phyloP scores from a whole-genome alignment of 306 rosid species.

The Amphicarpaea edgeworthii region DNA sequence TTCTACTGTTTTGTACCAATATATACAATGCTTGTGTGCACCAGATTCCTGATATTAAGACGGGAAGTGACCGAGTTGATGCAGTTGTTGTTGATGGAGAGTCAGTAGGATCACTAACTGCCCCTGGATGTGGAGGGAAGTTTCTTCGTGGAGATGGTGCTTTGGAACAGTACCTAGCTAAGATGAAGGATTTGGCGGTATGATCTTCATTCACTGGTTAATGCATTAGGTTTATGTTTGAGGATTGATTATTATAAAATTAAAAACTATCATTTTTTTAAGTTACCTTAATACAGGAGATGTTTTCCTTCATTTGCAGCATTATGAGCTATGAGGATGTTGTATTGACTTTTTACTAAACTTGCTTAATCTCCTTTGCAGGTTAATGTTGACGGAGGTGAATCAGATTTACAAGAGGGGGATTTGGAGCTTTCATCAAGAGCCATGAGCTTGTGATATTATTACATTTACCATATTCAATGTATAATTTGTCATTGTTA shows the following conservation, averaged over 20 bases:
- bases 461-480: conserved; percentile 45
- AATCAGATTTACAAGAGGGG: conserved; percentile 69
- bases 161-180: conserved; percentile 64
- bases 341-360: background rate
- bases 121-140: conserved; percentile 83
- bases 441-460: conserved; percentile 83
- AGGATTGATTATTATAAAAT: conserved; percentile 2
- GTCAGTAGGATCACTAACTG: conserved; percentile 68
- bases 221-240: conserved; percentile 12
- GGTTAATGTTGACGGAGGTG: conserved; percentile 59
- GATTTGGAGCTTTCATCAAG: conserved; percentile 83
- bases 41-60: conserved; percentile 87
- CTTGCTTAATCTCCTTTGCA: conserved; percentile 43
- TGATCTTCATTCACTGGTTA: conserved; percentile 6
- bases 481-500: conserved; percentile 51
- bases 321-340: conserved; percentile 15
- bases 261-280: background rate
- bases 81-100: conserved; percentile 88
- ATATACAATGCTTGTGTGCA: conserved; percentile 29
- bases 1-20: conserved; percentile 6
- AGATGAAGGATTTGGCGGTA: conserved; percentile 71
- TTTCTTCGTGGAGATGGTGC: conserved; percentile 81
- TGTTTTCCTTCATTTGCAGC: conserved; percentile 1
- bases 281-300: background rate
- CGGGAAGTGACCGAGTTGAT: conserved; percentile 78